Evolutionary conservation across 108 stramenopile species (phyloP), one percentile per base, ranked within the genome.

Genomic region (Nitzschia sp.): DNA sequence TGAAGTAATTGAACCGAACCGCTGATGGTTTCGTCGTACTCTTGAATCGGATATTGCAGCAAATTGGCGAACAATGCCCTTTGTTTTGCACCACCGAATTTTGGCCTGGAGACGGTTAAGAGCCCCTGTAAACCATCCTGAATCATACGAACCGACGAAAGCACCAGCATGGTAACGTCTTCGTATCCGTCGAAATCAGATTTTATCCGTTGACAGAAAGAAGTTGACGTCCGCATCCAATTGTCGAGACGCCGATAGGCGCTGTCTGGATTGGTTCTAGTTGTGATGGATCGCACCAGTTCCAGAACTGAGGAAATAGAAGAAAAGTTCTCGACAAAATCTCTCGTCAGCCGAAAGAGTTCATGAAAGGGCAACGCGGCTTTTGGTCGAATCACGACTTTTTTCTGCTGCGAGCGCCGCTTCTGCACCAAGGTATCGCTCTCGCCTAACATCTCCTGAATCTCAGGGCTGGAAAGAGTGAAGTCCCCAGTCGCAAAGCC

Each of bases 211-310:
- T 67, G 60, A 23, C 83, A 85, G 75, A 95, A 96, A 11, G 91
- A 81, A 1, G 70, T 51, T 34, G 93, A 83, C 13, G 93, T 91
- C 33, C 61, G 70, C 42, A 89, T 85, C 94, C 93, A 97, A 36
- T 85, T 91, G 24, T 77, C 51, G 64, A 91, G 91, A 64, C 85
- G 74, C 17, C 67, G 46, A 54, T 15, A 42, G 54, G 8, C 61
- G 47, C 49, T 54, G 36, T 17, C 24, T 30, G 23, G 34, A 17
- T 38, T 25, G 11, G 23, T 19, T 15, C 6, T 15, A 24, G 34
- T 9, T 11, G 19, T 13, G 28, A 77, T 9, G 2, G 21, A 32
- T 23, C 75, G 49, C 6, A 81, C 71, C 31, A 96, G 59, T 3
- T 32, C 57, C 18, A 86, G 35, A 21, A 95, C 77, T 19, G 68